These are phyloP conservation scores for Starmerella floris DNA, from an alignment of 805 yeast genomes.

Conservation along the genomic window DNA sequence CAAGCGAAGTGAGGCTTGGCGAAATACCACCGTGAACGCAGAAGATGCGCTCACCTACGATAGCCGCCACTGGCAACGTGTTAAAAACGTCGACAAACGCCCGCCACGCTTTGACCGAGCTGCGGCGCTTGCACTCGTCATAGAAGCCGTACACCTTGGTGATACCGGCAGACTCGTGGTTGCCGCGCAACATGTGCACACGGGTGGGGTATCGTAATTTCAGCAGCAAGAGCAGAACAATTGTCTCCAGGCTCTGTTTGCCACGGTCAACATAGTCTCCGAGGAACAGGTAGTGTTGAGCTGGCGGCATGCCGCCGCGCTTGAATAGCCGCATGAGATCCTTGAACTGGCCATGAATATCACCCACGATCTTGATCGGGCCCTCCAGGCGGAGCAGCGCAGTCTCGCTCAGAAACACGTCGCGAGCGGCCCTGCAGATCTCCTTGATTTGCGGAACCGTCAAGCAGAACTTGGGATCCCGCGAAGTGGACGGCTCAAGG, in stretches of 20 bases:
- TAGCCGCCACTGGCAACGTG: slow-evolving; percentile 87
- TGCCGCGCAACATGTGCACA: slow-evolving; percentile 85
- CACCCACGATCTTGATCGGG: slow-evolving; percentile 79
- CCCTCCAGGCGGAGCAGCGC: slow-evolving; percentile 73
- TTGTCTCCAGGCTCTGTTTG: slow-evolving; percentile 88
- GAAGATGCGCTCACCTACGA: slow-evolving; percentile 86
- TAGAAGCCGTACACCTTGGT: slow-evolving; percentile 95
- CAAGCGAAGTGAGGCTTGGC: slow-evolving; percentile 57
- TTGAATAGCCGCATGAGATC: slow-evolving; percentile 85
- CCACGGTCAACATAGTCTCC: slow-evolving; percentile 99
- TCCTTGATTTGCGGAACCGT: slow-evolving; percentile 72
- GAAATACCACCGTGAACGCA: slow-evolving; percentile 79
- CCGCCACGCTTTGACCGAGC: slow-evolving; percentile 86
- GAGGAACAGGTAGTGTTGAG: slow-evolving; percentile 74
- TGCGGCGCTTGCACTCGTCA: slow-evolving; percentile 92
- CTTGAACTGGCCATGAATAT: slow-evolving; percentile 93
- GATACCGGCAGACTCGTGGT: slow-evolving; percentile 95
- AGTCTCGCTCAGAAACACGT: slow-evolving; percentile 80
- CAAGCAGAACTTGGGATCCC: slow-evolving; percentile 51
- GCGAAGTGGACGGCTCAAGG: slow-evolving; percentile 9
- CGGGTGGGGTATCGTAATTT: slow-evolving; percentile 93
- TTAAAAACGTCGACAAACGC: slow-evolving; percentile 86
- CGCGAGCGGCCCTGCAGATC: slow-evolving; percentile 74
- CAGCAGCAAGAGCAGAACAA: slow-evolving; percentile 70
- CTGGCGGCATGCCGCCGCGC: slow-evolving; percentile 94